phyloP scores from a whole-genome alignment of 2,329 filamentous ascomycete genomes.

The Diaporthe vaccinii region DNA sequence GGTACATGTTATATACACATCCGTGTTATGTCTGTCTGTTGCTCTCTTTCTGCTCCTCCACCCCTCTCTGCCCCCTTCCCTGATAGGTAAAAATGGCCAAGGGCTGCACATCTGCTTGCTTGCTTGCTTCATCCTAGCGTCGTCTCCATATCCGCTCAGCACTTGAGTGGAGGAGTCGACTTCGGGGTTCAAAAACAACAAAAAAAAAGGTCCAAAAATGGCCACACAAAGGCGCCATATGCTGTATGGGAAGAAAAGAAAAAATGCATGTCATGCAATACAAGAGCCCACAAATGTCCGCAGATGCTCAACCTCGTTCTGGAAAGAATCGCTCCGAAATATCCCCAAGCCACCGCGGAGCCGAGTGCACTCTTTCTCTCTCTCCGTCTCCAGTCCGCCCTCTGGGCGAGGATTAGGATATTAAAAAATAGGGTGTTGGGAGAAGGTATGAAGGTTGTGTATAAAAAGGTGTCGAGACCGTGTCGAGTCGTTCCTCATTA shows the following conservation, averaged over 20 bases:
- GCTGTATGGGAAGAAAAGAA: conserved; percentile 20
- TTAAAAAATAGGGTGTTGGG: conserved; percentile 38
- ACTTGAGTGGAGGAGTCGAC: conserved; percentile 31
- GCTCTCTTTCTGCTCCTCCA: background rate
- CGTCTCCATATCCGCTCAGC: conserved; percentile 28
- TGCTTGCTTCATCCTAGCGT: background rate
- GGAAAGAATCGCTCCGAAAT: conserved; percentile 28
- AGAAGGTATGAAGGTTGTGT: conserved; percentile 33
- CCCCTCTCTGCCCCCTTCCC: background rate
- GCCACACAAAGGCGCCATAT: conserved; percentile 29
- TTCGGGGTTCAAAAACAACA: background rate
- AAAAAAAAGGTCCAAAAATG: conserved; percentile 15
- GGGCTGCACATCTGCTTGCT: conserved; percentile 15
- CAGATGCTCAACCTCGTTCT: background rate
- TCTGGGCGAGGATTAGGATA: conserved; percentile 36
- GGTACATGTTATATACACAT: background rate
- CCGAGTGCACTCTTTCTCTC: conserved; percentile 12
- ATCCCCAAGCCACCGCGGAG: conserved; percentile 37
- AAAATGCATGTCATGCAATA: conserved; percentile 18
- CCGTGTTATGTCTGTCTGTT: background rate
- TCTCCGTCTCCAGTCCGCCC: conserved; percentile 9
- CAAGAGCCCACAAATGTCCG: conserved; percentile 11
- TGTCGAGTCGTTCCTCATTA: conserved; percentile 33
- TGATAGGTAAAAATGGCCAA: conserved; percentile 3
- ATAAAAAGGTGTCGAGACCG: conserved; percentile 10